Evolutionary conservation across 768 basidiomycete genomes (phyloP), one percentile per base, ranked within the genome.

Genomic region (Mycena galericulata): DNA sequence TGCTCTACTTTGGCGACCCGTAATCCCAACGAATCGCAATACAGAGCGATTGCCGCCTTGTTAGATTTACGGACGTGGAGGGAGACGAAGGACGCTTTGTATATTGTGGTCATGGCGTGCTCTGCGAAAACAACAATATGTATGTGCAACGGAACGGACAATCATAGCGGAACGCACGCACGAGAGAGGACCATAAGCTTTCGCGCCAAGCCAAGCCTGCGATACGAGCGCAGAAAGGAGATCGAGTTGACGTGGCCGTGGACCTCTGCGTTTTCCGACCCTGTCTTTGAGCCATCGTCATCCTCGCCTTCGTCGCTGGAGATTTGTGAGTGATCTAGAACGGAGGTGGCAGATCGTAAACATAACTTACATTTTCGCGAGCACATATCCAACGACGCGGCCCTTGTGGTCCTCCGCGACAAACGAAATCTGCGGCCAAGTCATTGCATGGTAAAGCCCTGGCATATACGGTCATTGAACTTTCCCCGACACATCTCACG

Each of bases 221-320:
- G 86, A 75, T 98, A 95, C 17, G 94, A 90, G 67, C 97, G 86
- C 36, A 98, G 82, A 2, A 99, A 97, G 0, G 96, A 97, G 75
- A 99, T 98, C 6, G 97, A 98, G 17, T 96, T 99, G 75, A 99
- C 95, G 75, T 99, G 97, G 0, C 97, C 97, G 70, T 96, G 93
- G 0, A 88, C 84, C 27, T 89, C 87, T 26, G 14, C 34, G 14
- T 14, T 34, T 41, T 59, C 63, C 1, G 22, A n/a, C n/a, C n/a
- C n/a, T n/a, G n/a, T n/a, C 17, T 29, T 41, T 14, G 40, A 1
- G 6, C 86, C 85, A 1, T 86, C 85, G 29, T 89, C 88, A 54
- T 88, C 89, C 64, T 86, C 87, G 40, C 77, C 78, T 68, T 82
- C 82, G n/a, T 84, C 83, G n/a, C n/a, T n/a, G n/a, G n/a, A n/a